Evolutionary conservation across 1,284 basidiomycete species (phyloP).

Genomic region (Ceratobasidium sp.): DNA sequence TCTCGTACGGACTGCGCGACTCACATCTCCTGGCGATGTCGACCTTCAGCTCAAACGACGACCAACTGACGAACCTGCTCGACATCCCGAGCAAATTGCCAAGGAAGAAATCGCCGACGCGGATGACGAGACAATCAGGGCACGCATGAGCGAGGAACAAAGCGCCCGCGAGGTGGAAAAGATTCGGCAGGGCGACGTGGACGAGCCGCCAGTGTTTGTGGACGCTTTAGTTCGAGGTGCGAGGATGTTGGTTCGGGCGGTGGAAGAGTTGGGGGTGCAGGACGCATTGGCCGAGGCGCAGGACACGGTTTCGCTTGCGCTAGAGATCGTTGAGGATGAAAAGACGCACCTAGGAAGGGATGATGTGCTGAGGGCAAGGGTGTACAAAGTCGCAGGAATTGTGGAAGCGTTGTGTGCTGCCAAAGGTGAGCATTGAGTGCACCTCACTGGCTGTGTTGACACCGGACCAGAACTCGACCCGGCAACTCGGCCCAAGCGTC

Average conservation of each 20-base stretch:
- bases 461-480: conserved; percentile 66
- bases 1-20: conserved; percentile 77
- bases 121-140: conserved; percentile 43
- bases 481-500: conserved; percentile 62
- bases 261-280: conserved; percentile 50
- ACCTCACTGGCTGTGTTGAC: conserved; percentile 17
- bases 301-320: conserved; percentile 66
- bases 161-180: conserved; percentile 13
- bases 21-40: conserved; percentile 58
- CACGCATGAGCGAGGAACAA: conserved; percentile 45
- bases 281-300: conserved; percentile 52
- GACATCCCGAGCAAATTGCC: conserved; percentile 41
- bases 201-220: conserved; percentile 72
- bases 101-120: conserved; percentile 36
- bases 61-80: conserved; percentile 45
- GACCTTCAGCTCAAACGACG: conserved; percentile 49
- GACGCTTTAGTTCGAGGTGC: conserved; percentile 74
- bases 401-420: conserved; percentile 65
- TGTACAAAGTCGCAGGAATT: conserved; percentile 71
- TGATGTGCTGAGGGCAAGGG: conserved; percentile 55
- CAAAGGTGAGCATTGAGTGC: conserved; percentile 56
- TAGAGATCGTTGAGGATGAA: conserved; percentile 56
- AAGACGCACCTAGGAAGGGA: conserved; percentile 46
- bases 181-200: conserved; percentile 52
- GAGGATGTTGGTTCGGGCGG: conserved; percentile 69